A percentile compares a stretch with the other conserved stretches of the same genome.
Conservation (phyloP, 352 stramenopile species). For the Nothophytophthora sp. region DNA sequence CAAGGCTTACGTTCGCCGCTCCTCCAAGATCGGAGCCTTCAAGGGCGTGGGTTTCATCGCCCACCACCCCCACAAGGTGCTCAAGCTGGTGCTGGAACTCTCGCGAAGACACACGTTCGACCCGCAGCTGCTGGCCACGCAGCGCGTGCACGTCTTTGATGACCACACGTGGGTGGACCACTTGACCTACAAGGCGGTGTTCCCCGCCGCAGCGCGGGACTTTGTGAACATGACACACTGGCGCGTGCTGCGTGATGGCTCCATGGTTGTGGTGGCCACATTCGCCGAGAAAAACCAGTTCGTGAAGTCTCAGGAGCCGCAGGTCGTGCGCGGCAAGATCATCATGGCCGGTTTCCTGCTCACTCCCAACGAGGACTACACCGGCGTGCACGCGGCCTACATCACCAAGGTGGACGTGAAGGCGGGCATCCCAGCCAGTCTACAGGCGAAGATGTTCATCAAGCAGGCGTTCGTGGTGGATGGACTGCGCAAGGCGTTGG, state of each 20-base stretch:
- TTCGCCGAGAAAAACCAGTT: constrained; percentile 41
- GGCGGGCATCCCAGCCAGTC: constrained; percentile 43
- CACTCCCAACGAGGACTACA: constrained; percentile 58
- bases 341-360: constrained; percentile 70
- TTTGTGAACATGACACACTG: constrained; percentile 78
- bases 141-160: constrained; percentile 59
- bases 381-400: constrained; percentile 54
- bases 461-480: constrained; percentile 76
- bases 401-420: constrained; percentile 73
- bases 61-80: constrained; percentile 49
- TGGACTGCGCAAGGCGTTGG: constrained; percentile 49
- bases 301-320: constrained; percentile 38
- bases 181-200: constrained; percentile 67
- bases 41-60: constrained; percentile 63
- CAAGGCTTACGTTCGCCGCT: constrained; percentile 51
- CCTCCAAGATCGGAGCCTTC: constrained; percentile 44
- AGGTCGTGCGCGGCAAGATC: constrained; percentile 51
- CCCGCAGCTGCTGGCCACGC: constrained; percentile 49
- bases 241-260: constrained; percentile 62
- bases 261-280: constrained; percentile 54
- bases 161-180: constrained; percentile 78
- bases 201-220: constrained; percentile 51
- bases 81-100: constrained; percentile 61
- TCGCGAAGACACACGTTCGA: constrained; percentile 50
- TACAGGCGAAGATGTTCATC: constrained; percentile 74